Evolutionary conservation across 2,329 filamentous ascomycete species (phyloP), one percentile per base, ranked within the genome.

Genomic region (Nemania bipapillata): DNA sequence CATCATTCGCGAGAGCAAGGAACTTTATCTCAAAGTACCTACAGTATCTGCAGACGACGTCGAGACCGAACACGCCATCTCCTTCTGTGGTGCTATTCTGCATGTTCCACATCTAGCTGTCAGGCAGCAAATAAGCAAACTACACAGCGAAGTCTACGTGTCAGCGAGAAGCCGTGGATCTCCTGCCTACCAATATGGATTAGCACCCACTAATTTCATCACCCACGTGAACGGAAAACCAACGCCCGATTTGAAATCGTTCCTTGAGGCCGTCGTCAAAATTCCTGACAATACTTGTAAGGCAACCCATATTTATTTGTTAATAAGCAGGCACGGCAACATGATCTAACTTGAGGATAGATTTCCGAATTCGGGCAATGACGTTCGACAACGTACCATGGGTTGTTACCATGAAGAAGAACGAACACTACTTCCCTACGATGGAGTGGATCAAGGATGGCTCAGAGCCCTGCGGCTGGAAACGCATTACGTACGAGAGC

Each of bases 381-480:
- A 98, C 96, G 0, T 99, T 99, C 77, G 96, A 99, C 80, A 97
- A 96, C 76, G 94, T 99, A 9, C 95, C 95, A 3, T 99, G 96
- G 94, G 94, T 99, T n/a, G 93, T 96, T 45, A 99, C 96, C 8
- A 97, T 99, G 92, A 99, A 99, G 89, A 98, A 98, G 87, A 97
- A 97, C 75, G 95, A 99, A 79, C 96, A 99, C 81, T 99, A 99
- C 80, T 92, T 91, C 80, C 89, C 90, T 0, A 91, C 89, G 0
- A 87, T 89, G 80, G 90, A 91, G 76, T 90, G 89, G 85, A 86
- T 89, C 80, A 91, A 90, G 79, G 89, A 91, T 71, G 77, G 81
- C 15, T 80, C 80, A 6, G 87, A 89, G 70, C 80, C 84, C 1
- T 89, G 86, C 70, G 89, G 89, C 57, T 91, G 89, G 89, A 84